Evolutionary conservation across 2,329 filamentous ascomycete species (phyloP), one percentile per base, ranked within the genome.

Genomic region (Lachnellula cervina): DNA sequence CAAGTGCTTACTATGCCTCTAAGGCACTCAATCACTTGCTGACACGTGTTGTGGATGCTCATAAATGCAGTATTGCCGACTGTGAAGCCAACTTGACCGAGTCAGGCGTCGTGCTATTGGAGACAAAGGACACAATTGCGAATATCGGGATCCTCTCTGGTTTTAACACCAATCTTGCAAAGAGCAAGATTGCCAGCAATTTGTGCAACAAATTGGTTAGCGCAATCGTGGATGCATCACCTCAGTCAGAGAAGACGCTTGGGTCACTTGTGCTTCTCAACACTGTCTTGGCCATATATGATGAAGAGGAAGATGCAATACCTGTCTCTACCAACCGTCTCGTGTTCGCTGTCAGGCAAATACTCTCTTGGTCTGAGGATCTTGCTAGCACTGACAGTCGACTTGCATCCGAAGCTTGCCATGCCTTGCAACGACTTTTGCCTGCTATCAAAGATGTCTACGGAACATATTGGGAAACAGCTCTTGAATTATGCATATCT

Each of bases 401-500:
- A 53, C 60, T 81, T n/a, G 69, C 74, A 58, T 68, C 78, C 32
- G 73, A 82, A 73, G 71, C 79, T 59, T 80, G 83, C 68, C 73
- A 84, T 64, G 77, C 76, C 58, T 66, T 90, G 52, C 74, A 81
- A 2, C 72, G 76, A 3, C 74, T 96, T 3, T 71, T 97, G 0
- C 89, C 89, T 2, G 81, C 80, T 42, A 86, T 97, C 64, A 81
- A 83, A 56, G 87, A 91, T 47, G 84, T 96, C 1, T 97, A 96
- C 65, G 94, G 93, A 0, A 83, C 88, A 0, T 89, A 96, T 67
- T 99, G 94, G 94, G 80, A 86, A 50, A 80, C 80, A 48, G 72
- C 80, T 0, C 72, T 90, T 17, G 76, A 81, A 35, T 81, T 83
- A 49, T 81, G 86, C 57, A 73, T 79, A 11, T 71, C 73, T 7